Evolutionary conservation across 306 rosid genomes (phyloP).

Genomic region (Quercus suber): DNA sequence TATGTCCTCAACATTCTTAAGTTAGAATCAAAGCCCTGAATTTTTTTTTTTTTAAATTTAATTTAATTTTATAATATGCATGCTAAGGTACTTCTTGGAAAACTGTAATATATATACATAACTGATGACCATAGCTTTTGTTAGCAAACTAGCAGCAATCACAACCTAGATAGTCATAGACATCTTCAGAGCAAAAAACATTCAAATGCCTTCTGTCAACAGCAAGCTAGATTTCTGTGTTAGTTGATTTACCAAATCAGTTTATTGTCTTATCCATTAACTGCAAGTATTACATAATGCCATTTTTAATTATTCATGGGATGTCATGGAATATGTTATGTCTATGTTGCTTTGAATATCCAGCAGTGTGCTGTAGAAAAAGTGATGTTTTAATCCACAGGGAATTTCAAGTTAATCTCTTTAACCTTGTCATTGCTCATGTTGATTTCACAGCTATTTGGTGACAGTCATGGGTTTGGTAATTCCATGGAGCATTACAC

Average conservation of each 20-base stretch:
- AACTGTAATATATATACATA: neutral
- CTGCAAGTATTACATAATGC: neutral
- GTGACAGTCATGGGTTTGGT: slow-evolving; percentile 90
- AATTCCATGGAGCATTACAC: slow-evolving; percentile 85
- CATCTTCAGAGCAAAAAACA: no score
- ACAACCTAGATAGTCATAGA: no score
- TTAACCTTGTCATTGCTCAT: slow-evolving; percentile 16
- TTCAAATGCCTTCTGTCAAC: no score
- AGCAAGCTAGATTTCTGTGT: no score
- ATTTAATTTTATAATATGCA: no score
- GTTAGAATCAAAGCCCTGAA: no score
- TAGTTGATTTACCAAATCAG: neutral
- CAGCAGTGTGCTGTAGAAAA: neutral
- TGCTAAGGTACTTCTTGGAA: neutral
- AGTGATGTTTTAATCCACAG: neutral
- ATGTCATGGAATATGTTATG: neutral
- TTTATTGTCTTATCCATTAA: neutral
- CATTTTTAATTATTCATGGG: neutral
- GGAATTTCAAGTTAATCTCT: neutral
- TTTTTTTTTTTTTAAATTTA: no score
- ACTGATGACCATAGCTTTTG: neutral
- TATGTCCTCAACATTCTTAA: no score
- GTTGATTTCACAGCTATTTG: slow-evolving; percentile 63
- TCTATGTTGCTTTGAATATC: neutral
- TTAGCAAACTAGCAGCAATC: no score